Evolutionary conservation across 2,329 filamentous ascomycete species (phyloP), one percentile per base, ranked within the genome.

Genomic region (Aspergillus versicolor): DNA sequence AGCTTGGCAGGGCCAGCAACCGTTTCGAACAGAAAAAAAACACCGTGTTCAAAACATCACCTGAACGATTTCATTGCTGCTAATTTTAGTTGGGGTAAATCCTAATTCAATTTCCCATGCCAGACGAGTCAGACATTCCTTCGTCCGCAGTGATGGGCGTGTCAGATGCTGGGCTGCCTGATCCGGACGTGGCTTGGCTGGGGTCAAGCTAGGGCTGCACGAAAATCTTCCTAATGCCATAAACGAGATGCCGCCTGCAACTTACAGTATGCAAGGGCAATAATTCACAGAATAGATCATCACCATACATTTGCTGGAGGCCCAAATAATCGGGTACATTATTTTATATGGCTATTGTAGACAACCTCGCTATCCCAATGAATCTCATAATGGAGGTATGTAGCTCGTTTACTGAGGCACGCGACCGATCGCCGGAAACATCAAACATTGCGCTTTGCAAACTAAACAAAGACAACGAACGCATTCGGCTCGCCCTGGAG

Each of bases 391-490:
- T 21, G n/a, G 15, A 47, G 44, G 9, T 21, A n/a, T 42, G 40
- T 37, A 37, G 34, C 5, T 37, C 12, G 4, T 42, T 21, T 42
- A 42, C n/a, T 19, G 40, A 46, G 44, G 40, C 50, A 57, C 44
- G 50, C 44, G 50, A 53, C 50, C 49, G 45, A 54, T 60, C 45
- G 45, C 57, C 57, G 57, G 57, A 60, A 60, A 60, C 57, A 54
- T 45, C 53, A 52, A 24, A 21, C 41, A 11, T 27, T 17, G 22
- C 37, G 32, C 32, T 34, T 34, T 48, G 22, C 48, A 34, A 12
- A 17, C 52, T 24, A 27, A 9, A 54, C 44, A 54, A 48, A 43
- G 52, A 46, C 27, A 30, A 11, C 9, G 51, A 54, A 43, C 46
- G 52, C 52, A 43, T 54, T 30, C 52, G 40, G n/a, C 37, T 40